These are phyloP conservation scores for Tetrapisispora arboricola DNA, from an alignment of 805 yeast species.

Conservation along the genomic window DNA sequence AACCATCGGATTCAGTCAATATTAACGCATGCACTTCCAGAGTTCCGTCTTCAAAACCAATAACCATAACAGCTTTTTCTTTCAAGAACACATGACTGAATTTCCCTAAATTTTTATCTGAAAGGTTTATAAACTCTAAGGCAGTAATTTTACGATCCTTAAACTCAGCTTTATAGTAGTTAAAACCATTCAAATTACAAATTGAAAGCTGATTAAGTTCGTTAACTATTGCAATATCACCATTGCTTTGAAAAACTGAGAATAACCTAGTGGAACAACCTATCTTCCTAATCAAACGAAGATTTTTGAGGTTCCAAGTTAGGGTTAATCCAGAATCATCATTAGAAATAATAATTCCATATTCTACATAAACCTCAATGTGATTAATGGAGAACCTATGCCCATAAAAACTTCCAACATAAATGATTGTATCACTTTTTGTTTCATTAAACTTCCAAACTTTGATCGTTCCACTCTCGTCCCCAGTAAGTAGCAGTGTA, in stretches of 20 bases:
- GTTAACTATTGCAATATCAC: conserved; percentile 36
- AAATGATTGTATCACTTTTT: conserved; percentile 17
- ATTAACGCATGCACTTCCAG: conserved; percentile 27
- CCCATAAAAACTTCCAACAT: conserved; percentile 39
- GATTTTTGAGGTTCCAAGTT: conserved; percentile 55
- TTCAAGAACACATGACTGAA: conserved; percentile 33
- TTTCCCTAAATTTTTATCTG: conserved; percentile 6
- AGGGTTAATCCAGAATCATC: conserved; percentile 46
- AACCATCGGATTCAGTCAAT: conserved; percentile 11
- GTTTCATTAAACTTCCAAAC: conserved; percentile 35
- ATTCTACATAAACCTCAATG: conserved; percentile 42
- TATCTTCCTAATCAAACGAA: conserved; percentile 37
- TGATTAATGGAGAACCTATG: conserved; percentile 40
- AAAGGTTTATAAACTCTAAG: conserved; percentile 19
- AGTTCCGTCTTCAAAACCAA: conserved; percentile 30
- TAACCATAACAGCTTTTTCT: conserved; percentile 27
- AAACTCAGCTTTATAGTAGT: conserved; percentile 23
- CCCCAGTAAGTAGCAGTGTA: conserved; percentile 28
- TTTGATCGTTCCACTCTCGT: conserved; percentile 50
- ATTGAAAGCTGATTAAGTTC: conserved; percentile 16
- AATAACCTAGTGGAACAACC: conserved; percentile 22
- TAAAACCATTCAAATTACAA: conserved; percentile 46
- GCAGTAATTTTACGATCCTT: conserved; percentile 17
- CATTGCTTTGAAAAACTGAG: conserved; percentile 46
- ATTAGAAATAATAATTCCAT: conserved; percentile 43